These are phyloP conservation scores for Arabis alpina DNA, from an alignment of 345 rosid species.

Conservation along the genomic window DNA sequence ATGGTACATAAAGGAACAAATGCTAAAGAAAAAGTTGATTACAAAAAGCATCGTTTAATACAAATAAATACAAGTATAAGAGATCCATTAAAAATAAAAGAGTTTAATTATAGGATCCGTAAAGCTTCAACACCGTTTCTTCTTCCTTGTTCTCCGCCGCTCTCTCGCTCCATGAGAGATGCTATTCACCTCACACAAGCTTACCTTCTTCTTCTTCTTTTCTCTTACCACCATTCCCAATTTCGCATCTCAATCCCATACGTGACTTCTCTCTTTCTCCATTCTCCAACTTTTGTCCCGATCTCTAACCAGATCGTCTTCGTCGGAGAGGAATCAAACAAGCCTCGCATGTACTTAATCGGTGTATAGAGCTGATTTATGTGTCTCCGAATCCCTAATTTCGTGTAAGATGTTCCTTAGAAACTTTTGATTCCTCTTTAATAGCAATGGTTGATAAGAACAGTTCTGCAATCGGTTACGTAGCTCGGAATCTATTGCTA, in stretches of 20 bases:
- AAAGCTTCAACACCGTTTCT: constrained; percentile 28
- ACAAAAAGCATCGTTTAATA: too few relatives aligned
- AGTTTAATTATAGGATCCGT: constrained; percentile 36
- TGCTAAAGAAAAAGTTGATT: too few relatives aligned
- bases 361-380: neutral
- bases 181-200: neutral
- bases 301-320: constrained; percentile 22
- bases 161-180: constrained; percentile 28
- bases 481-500: constrained; percentile 56
- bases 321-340: neutral
- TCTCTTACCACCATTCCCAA: neutral
- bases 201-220: constrained; percentile 11
- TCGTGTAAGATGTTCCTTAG: neutral
- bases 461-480: constrained; percentile 46
- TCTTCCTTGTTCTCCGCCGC: constrained; percentile 42
- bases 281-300: neutral
- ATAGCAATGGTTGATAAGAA: constrained; percentile 67
- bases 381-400: constrained; percentile 2
- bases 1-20: too few relatives aligned
- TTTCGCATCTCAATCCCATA: neutral
- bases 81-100: neutral
- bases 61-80: neutral
- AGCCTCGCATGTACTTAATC: neutral
- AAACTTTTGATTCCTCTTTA: constrained; percentile 13
- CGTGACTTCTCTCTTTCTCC: neutral